These are phyloP conservation scores for Neurospora sublineolata DNA, from an alignment of 495 filamentous ascomycete species.

Conservation along the genomic window DNA sequence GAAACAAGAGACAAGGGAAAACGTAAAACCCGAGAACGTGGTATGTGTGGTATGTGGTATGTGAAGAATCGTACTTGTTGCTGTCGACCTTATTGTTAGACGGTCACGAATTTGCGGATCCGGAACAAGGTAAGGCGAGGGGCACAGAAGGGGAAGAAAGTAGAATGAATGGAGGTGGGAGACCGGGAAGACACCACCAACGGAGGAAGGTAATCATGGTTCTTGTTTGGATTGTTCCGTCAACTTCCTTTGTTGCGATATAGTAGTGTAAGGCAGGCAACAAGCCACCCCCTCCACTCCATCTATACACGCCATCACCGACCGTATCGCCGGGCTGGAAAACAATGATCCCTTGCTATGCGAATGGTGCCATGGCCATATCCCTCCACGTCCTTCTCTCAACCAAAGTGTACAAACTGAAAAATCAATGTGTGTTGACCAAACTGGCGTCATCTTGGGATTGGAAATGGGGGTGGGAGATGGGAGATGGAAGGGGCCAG, in stretches of 20 bases:
- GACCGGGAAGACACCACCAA: neutral
- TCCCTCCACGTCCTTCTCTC: neutral
- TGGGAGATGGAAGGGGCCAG: neutral
- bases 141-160: neutral
- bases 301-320: neutral
- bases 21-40: neutral
- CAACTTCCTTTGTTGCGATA: neutral
- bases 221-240: neutral
- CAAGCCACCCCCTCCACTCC: too few relatives aligned
- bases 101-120: neutral
- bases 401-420: neutral
- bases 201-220: neutral
- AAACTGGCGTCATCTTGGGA: neutral
- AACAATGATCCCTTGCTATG: neutral
- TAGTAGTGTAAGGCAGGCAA: neutral
- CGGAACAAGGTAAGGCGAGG: neutral
- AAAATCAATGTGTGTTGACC: neutral
- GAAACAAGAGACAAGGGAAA: neutral
- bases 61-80: neutral
- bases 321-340: neutral
- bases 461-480: neutral
- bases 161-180: neutral
- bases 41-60: neutral
- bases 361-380: neutral
- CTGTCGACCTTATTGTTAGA: neutral